Conservation (phyloP, 805 yeast genomes). For the Kuraishia floccosa region DNA sequence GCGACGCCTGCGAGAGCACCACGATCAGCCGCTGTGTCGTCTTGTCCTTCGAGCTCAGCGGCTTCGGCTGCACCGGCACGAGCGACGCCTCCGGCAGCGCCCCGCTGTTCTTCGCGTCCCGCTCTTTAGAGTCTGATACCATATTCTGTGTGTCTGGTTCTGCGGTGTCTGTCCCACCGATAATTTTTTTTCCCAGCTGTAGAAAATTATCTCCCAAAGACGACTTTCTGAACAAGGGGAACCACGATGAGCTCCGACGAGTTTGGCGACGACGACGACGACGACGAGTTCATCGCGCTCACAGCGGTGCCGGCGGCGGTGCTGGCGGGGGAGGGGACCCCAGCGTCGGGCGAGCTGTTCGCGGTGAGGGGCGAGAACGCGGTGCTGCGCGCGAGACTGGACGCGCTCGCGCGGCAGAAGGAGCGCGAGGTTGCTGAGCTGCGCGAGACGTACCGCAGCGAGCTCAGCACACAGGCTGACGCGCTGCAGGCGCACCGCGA, state of each 20-base stretch:
- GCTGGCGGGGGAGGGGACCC: slow-evolving; percentile 1
- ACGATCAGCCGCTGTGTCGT: slow-evolving; percentile 80
- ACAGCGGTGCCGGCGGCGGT: slow-evolving; percentile 4
- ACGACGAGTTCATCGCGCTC: slow-evolving; percentile 15
- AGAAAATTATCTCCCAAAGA: not conserved
- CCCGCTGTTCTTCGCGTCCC: slow-evolving; percentile 24
- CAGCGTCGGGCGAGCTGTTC: not conserved
- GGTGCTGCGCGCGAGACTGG: slow-evolving; percentile 56
- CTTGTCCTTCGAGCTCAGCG: slow-evolving; percentile 77
- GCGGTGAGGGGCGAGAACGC: slow-evolving; percentile 74
- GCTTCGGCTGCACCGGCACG: slow-evolving; percentile 80
- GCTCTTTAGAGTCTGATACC: slow-evolving; percentile 37
- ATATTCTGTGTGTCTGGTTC: slow-evolving; percentile 10
- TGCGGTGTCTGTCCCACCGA: too few species aligned
- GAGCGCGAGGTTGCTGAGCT: slow-evolving; percentile 25
- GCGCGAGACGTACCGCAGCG: slow-evolving; percentile 13
- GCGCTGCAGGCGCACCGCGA: slow-evolving; percentile 15
- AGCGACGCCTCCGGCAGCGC: slow-evolving; percentile 45
- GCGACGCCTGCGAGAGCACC: slow-evolving; percentile 91
- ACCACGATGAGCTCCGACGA: slow-evolving; percentile 8
- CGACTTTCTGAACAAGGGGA: not conserved
- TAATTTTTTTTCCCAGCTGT: too few species aligned
- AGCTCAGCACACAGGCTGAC: slow-evolving; percentile 10
- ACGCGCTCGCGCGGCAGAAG: slow-evolving; percentile 26
- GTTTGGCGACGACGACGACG: slow-evolving; percentile 11